A percentile compares a stretch with the other conserved stretches of the same genome.
These are phyloP conservation scores for Asterella californica DNA, from an alignment of 225 moss, liverwort and hornwort species.

Conservation along the genomic window DNA sequence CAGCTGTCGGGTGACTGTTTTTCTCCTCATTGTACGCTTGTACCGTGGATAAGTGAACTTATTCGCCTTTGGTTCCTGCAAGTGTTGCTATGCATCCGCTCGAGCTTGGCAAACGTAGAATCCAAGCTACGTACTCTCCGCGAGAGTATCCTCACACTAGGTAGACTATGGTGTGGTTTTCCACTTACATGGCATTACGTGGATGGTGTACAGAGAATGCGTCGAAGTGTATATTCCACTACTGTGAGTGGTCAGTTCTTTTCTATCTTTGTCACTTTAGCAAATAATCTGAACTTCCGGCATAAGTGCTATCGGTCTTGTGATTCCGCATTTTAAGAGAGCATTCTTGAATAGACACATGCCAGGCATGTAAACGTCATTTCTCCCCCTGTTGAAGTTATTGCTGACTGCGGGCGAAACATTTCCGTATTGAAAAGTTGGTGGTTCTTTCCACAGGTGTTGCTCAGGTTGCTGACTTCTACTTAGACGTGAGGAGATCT, in stretches of 20 bases:
- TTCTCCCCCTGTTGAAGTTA: background rate
- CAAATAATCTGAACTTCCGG: background rate
- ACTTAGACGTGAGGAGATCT: slow-evolving; percentile 75
- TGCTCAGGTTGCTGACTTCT: slow-evolving; percentile 61
- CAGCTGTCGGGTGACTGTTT: background rate
- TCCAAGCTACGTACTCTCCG: background rate
- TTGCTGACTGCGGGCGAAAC: background rate
- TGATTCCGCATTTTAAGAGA: background rate
- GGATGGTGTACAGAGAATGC: slow-evolving; percentile 32
- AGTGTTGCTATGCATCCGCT: background rate
- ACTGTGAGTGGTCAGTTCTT: slow-evolving; percentile 50
- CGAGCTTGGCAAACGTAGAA: too few relatives aligned
- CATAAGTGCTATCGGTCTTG: background rate
- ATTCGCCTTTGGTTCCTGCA: background rate
- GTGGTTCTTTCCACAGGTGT: slow-evolving; percentile 39
- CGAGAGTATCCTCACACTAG: background rate
- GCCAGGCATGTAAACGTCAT: background rate
- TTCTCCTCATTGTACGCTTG: background rate
- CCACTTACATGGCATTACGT: background rate
- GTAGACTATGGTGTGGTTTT: background rate
- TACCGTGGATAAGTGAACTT: background rate
- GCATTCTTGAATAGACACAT: background rate
- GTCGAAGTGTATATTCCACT: slow-evolving; percentile 29
- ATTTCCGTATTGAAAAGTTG: background rate
- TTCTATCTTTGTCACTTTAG: slow-evolving; percentile 12